Conservation (phyloP, 257 asterid species). For the Cordia subcordata region DNA sequence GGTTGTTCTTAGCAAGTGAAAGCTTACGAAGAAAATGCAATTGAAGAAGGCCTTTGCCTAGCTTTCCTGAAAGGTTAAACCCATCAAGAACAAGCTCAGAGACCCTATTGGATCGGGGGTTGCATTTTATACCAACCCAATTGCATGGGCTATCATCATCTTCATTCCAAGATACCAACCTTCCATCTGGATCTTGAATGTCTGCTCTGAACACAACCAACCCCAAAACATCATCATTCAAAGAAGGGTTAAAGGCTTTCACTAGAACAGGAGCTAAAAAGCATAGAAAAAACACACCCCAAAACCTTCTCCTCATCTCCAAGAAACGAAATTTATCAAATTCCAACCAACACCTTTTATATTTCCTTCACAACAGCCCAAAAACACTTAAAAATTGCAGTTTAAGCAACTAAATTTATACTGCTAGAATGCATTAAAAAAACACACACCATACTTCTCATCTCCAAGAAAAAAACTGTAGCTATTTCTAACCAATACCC, state of each 20-base stretch:
- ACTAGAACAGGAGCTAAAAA: constrained; percentile 30
- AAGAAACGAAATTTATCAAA: constrained; percentile 1
- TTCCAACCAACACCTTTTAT: constrained; percentile 1
- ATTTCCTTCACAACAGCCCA: constrained; percentile 13
- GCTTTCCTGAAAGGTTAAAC: constrained; percentile 71
- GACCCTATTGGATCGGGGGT: constrained; percentile 90
- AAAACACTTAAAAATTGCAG: constrained; percentile 3
- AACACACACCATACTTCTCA: constrained; percentile 15
- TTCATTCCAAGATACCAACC: constrained; percentile 76
- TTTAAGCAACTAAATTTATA: no score
- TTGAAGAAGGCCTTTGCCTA: constrained; percentile 82
- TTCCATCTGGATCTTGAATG: constrained; percentile 67
- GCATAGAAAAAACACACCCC: constrained; percentile 20
- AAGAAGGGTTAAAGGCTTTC: constrained; percentile 52
- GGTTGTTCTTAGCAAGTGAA: constrained; percentile 63
- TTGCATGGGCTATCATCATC: constrained; percentile 81
- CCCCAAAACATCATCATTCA: constrained; percentile 88
- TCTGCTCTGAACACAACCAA: constrained; percentile 84
- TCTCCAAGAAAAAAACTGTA: neutral
- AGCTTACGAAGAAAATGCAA: constrained; percentile 69
- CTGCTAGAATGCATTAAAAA: constrained; percentile 20
- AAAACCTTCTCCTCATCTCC: constrained; percentile 51
- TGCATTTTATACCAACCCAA: constrained; percentile 80
- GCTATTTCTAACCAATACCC: neutral
- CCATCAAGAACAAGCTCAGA: constrained; percentile 86